phyloP scores from a whole-genome alignment of 495 filamentous ascomycete species.

The Trypethelium eluteriae region DNA sequence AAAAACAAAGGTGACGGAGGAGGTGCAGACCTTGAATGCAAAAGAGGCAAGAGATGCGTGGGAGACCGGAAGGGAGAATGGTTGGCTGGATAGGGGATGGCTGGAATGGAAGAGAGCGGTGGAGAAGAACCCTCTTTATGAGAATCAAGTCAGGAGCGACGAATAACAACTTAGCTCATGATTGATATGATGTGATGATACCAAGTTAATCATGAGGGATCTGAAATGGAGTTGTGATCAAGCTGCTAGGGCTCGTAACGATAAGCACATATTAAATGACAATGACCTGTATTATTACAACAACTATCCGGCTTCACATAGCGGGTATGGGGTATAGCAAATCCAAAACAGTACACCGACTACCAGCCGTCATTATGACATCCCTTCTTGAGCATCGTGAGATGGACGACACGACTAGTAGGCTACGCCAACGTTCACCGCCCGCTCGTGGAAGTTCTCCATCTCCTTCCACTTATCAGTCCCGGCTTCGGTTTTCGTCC shows the following conservation, averaged over 20 bases:
- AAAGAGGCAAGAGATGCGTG: conserved; percentile 33
- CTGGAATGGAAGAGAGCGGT: neutral
- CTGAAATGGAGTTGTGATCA: too few species aligned
- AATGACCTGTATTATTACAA: neutral
- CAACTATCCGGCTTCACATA: neutral
- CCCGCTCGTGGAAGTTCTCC: neutral
- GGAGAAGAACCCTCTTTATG: neutral
- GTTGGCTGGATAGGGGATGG: neutral
- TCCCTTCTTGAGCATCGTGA: neutral
- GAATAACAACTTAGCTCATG: neutral
- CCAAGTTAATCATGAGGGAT: neutral
- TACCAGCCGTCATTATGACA: neutral
- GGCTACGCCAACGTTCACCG: neutral
- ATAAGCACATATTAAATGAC: neutral
- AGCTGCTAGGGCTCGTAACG: neutral
- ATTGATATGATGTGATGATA: neutral
- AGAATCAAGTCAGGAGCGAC: neutral
- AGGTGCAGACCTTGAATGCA: conserved; percentile 33
- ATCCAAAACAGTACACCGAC: neutral
- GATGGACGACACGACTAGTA: neutral
- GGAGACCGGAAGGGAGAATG: conserved; percentile 21
- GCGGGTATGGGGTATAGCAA: conserved; percentile 1
- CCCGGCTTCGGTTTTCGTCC: neutral
- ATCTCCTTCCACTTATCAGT: neutral
- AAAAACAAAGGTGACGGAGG: conserved; percentile 30